Evolutionary conservation across 108 stramenopile species (phyloP), one percentile per base, ranked within the genome.

Genomic region (Cylindrotheca closterium): DNA sequence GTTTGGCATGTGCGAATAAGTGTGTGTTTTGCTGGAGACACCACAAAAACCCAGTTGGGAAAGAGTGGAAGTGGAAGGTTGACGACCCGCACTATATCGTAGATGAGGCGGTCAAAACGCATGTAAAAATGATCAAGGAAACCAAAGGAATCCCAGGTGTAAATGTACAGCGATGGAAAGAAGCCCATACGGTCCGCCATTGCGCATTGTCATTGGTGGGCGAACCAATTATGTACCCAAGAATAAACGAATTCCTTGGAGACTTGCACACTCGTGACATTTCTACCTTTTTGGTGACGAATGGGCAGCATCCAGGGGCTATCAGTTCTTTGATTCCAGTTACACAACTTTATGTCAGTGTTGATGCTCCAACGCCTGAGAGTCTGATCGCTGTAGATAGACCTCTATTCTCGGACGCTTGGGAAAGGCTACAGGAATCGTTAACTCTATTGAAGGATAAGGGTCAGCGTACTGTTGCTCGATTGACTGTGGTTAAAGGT

Each of bases 1-100:
- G 79, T 53, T 60, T 98, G 46, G 94, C 96, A 18, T 98, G 98
- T 78, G 98, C 96, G 48, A 97, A 97, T 79, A 97, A 96, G 74
- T 98, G 98, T 76, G 94, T 94, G 30, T 98, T 98, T 79, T 98
- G 98, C 79, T 98, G 98, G 98, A 63, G 98, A 50, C 98, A 98
- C 72, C 94, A 96, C 80, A 98, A 98, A 70, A 98, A 98, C 65
- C 98, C 98, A 4, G 96, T 97, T 37, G 98, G 95, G 5, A 92
- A 86, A 61, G 94, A 96, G 65, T 98, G 98, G 98, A 74, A 89
- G 30, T 98, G 98, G 97, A 96, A 98, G 82, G 88, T 80, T 30
- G 96, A 97, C 67, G 93, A 89, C 66, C 97, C 97, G 0, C 63
- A 81, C 24, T 77, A 69, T 50, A 97, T 98, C 56, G 96, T 98